These are phyloP conservation scores for Phytophthora sp. DNA, from an alignment of 352 stramenopile species.

Conservation along the genomic window DNA sequence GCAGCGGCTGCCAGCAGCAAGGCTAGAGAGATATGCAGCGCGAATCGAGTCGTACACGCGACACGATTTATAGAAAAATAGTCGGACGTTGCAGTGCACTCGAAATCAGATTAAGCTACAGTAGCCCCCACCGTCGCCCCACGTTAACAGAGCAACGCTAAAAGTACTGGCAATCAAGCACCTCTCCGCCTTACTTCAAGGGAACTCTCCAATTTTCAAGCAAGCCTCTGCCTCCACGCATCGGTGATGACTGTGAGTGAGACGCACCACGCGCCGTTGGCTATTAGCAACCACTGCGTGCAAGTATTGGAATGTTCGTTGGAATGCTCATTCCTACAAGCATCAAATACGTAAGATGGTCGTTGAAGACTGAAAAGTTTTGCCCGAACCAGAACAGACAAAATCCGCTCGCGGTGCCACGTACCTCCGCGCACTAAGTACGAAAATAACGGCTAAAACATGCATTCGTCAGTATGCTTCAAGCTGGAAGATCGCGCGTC, in stretches of 20 bases:
- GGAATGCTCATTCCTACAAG: no score
- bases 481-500: slow-evolving; percentile 4
- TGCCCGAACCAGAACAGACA: background rate
- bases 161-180: background rate
- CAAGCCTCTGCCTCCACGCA: background rate
- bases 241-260: background rate
- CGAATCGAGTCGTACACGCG: slow-evolving; percentile 53
- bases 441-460: background rate
- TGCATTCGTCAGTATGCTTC: slow-evolving; percentile 16
- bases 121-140: no score
- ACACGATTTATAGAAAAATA: slow-evolving; percentile 15
- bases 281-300: no score
- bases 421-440: slow-evolving; percentile 1
- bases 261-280: background rate
- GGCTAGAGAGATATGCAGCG: slow-evolving; percentile 56
- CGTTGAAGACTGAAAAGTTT: background rate
- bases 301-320: no score
- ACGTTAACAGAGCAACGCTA: no score
- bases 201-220: background rate
- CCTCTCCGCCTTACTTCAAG: background rate
- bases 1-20: slow-evolving; percentile 38
- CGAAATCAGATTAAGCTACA: slow-evolving; percentile 21
- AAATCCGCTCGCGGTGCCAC: background rate
- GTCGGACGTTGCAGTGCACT: slow-evolving; percentile 3
- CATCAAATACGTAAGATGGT: no score